A percentile compares a stretch with the other conserved stretches of the same genome.
Evolutionary conservation across 164 flowering plant species (phyloP).

Genomic region (Stephania cephalantha): DNA sequence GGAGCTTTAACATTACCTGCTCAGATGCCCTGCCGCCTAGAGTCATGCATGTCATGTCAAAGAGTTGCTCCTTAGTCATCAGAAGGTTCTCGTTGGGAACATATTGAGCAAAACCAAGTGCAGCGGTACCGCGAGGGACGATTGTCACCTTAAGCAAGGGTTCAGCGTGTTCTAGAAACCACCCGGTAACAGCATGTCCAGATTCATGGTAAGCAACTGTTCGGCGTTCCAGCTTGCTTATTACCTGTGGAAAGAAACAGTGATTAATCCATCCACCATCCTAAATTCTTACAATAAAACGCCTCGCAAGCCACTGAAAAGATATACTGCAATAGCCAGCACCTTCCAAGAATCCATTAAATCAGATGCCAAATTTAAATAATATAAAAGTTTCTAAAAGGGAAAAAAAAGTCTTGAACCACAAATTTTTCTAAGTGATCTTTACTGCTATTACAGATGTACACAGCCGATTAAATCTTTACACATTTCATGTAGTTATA

Average conservation of each 20-base stretch:
- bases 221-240: slow-evolving; percentile 74
- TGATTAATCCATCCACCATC: neutral
- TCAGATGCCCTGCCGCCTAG: slow-evolving; percentile 98
- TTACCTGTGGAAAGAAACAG: slow-evolving; percentile 46
- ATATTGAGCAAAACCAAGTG: slow-evolving; percentile 94
- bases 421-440: no score
- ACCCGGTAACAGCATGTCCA: slow-evolving; percentile 93
- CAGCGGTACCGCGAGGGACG: slow-evolving; percentile 97
- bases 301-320: no score
- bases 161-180: slow-evolving; percentile 90
- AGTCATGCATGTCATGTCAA: slow-evolving; percentile 98
- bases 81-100: slow-evolving; percentile 92
- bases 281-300: no score
- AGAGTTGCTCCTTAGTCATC: slow-evolving; percentile 92
- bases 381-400: no score
- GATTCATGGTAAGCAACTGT: slow-evolving; percentile 97
- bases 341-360: no score
- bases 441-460: no score
- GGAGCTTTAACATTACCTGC: slow-evolving; percentile 46
- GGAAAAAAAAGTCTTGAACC: no score
- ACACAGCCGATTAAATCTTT: no score
- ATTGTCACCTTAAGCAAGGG: slow-evolving; percentile 88
- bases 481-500: no score
- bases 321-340: no score
- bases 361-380: no score